Evolutionary conservation across 2,329 filamentous ascomycete species (phyloP).

Genomic region (Cytospora piceae): DNA sequence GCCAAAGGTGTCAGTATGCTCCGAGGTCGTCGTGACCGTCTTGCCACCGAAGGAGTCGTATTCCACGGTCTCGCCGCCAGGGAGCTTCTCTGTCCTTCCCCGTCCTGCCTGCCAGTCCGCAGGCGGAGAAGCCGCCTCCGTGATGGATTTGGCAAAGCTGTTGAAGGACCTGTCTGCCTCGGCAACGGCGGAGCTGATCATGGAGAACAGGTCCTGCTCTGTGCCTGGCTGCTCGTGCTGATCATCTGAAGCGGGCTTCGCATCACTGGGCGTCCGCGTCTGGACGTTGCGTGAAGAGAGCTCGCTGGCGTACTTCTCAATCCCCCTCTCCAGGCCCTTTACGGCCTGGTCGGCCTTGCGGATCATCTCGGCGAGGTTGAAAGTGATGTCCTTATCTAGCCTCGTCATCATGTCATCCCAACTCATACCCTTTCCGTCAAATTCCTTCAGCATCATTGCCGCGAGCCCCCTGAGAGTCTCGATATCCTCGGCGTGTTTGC

Average conservation of each 20-base stretch:
- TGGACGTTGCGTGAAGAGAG: not conserved
- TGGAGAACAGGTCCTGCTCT: slow-evolving; percentile 48
- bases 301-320: not conserved
- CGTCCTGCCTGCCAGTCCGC: slow-evolving; percentile 17
- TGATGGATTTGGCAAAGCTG: slow-evolving; percentile 44
- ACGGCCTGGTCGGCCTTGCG: not conserved
- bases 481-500: not conserved
- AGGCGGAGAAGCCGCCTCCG: slow-evolving; percentile 8
- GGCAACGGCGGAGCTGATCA: slow-evolving; percentile 44
- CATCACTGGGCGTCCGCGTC: not conserved
- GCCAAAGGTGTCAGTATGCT: slow-evolving; percentile 49
- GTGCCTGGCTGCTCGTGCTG: slow-evolving; percentile 36
- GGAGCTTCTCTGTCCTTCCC: slow-evolving; percentile 8
- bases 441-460: not conserved
- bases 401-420: not conserved
- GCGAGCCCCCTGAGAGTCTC: not conserved
- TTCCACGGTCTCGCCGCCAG: slow-evolving; percentile 31
- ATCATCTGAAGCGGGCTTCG: not conserved
- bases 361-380: slow-evolving; percentile 13
- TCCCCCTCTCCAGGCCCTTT: not conserved
- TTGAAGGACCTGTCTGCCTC: slow-evolving; percentile 46
- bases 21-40: slow-evolving; percentile 44
- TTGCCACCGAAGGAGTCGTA: slow-evolving; percentile 32
- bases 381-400: not conserved
- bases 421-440: not conserved